Evolutionary conservation across 257 asterid genomes (phyloP), one percentile per base, ranked within the genome.

Genomic region (Solanum tarijense): DNA sequence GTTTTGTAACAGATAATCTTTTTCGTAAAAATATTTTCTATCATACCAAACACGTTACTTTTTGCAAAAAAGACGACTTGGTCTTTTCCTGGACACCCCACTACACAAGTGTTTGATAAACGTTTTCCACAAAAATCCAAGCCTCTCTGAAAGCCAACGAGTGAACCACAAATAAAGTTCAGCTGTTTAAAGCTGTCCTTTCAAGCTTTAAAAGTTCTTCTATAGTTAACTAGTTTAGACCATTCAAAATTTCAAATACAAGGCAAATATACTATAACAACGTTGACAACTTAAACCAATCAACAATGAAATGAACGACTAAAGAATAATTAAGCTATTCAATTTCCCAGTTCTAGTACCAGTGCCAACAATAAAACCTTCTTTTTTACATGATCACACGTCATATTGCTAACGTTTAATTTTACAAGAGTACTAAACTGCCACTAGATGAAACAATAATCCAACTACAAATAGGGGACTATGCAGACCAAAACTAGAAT

Each of bases 381-480:
- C 29, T 34, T 89, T 68, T 92, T 88, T 89, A 92, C 96, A 94
- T 81, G 86, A 85, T 91, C 88, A 86, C 86, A 89, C 74, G 66
- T 83, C 60, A 76, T 91, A 72, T 86, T 88, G 88, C 75, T 66
- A 89, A 88, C 84, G 35, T 87, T 38, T 72, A 89, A 90, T 90
- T 87, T 89, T 92, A 91, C 90, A 91, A 29, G 85, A 87, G 9
- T 34, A 83, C 91, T 86, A 86, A 35, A 66, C 86, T 69, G 88
- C 87, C 83, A 91, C 87, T 41, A 78, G 20, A 83, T 84, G 88
- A 89, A 81, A 79, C 86, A 73, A 73, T 82, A 85, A 79, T 83
- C 91, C 93, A 88, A 32, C 93, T 89, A 92, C 46, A 43, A 86
- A 89, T 86, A 87, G 76, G 76, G 88, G 88, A 91, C 91, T 85